Percentiles rank a stretch among this genome's conserved stretches.
These are phyloP conservation scores for Wickerhamomyces pijperi DNA, from an alignment of 805 yeast genomes.

Conservation along the genomic window DNA sequence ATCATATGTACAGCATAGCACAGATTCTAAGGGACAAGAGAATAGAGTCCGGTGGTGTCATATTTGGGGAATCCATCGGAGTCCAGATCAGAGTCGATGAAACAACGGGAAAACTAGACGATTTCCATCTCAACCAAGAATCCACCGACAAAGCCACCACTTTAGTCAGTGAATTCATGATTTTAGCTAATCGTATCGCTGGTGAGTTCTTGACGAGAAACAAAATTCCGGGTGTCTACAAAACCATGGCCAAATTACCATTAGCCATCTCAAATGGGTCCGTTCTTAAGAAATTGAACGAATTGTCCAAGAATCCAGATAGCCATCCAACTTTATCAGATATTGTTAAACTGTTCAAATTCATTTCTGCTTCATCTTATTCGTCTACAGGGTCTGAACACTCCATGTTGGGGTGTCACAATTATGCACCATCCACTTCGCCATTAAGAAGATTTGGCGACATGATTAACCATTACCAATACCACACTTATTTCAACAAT, in stretches of 20 bases:
- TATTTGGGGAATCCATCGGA: constrained; percentile 26
- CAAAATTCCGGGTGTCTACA: constrained; percentile 41
- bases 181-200: constrained; percentile 57
- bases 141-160: constrained; percentile 21
- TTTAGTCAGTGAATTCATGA: constrained; percentile 81
- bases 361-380: constrained; percentile 42
- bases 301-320: constrained; percentile 9
- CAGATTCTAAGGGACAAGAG: constrained; percentile 16
- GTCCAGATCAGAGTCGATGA: constrained; percentile 10
- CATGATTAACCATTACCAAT: constrained; percentile 68
- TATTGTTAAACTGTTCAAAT: constrained; percentile 29
- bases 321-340: constrained; percentile 26
- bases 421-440: constrained; percentile 73
- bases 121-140: constrained; percentile 10
- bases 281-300: constrained; percentile 16
- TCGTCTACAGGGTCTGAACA: constrained; percentile 38
- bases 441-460: constrained; percentile 83
- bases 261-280: constrained; percentile 17
- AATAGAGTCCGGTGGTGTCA: constrained; percentile 28
- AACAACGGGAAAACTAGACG: constrained; percentile 2
- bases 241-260: constrained; percentile 14
- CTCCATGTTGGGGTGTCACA: constrained; percentile 47
- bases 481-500: constrained; percentile 31
- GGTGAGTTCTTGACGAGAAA: constrained; percentile 34
- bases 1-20: constrained; percentile 23